These are phyloP conservation scores for Neonectria hederae DNA, from an alignment of 2,329 filamentous ascomycete genomes.

Conservation along the genomic window DNA sequence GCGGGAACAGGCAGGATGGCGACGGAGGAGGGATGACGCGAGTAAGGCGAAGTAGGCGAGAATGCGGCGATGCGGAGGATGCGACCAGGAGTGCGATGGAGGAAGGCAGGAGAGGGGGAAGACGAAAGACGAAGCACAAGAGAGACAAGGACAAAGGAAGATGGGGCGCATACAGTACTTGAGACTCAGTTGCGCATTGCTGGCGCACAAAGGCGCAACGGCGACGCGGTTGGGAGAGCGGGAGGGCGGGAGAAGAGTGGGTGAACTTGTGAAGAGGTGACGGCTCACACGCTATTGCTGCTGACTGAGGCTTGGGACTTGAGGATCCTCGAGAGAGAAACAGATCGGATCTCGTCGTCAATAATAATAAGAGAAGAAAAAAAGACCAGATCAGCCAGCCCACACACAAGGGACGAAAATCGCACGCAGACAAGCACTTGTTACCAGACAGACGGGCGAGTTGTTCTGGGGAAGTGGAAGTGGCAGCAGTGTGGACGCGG, in stretches of 20 bases:
- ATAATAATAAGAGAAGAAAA: neutral
- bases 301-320: neutral
- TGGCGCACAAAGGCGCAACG: constrained; percentile 11
- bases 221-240: constrained; percentile 18
- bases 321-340: neutral
- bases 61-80: neutral
- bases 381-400: constrained; percentile 1
- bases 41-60: constrained; percentile 13
- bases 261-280: neutral
- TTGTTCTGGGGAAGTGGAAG: constrained; percentile 30
- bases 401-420: constrained; percentile 15
- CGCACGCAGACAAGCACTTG: constrained; percentile 7
- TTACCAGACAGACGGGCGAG: constrained; percentile 7
- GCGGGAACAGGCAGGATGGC: constrained; percentile 11
- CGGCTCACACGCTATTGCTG: constrained; percentile 8
- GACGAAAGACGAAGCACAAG: neutral
- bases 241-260: constrained; percentile 11
- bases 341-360: neutral
- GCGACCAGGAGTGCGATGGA: neutral
- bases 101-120: neutral
- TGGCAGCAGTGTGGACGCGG: constrained; percentile 26
- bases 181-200: constrained; percentile 7
- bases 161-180: constrained; percentile 19
- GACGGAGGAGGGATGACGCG: constrained; percentile 14
- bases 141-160: constrained; percentile 5